Evolutionary conservation across 768 basidiomycete species (phyloP).

Genomic region (Lentinula lateritia): DNA sequence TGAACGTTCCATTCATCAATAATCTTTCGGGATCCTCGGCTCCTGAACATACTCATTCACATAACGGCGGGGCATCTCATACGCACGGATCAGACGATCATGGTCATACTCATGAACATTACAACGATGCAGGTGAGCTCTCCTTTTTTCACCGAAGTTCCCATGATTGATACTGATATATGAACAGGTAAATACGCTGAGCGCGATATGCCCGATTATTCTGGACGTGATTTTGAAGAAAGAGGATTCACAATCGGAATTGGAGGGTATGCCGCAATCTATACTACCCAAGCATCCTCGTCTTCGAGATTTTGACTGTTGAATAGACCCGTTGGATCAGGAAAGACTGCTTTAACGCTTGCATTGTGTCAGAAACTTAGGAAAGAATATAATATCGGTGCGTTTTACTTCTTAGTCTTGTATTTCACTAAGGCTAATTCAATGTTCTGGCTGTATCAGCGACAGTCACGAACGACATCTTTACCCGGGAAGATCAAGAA

Average conservation of each 20-base stretch:
- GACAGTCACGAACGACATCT: constrained; percentile 99
- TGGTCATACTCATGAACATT: constrained; percentile 91
- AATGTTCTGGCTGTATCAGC: constrained; percentile 38
- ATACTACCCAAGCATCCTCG: background rate
- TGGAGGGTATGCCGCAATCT: constrained; percentile 67
- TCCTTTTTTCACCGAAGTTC: background rate
- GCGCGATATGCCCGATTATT: constrained; percentile 88
- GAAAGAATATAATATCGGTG: constrained; percentile 87
- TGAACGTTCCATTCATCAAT: constrained; percentile 77
- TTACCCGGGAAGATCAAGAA: constrained; percentile 96
- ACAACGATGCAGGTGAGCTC: constrained; percentile 76
- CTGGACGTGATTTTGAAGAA: constrained; percentile 79
- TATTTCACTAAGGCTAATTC: background rate
- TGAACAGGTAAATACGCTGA: constrained; percentile 82
- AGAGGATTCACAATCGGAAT: constrained; percentile 97
- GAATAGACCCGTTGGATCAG: constrained; percentile 92
- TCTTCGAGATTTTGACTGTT: background rate
- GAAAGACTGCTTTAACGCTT: constrained; percentile 92
- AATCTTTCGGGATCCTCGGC: constrained; percentile 37
- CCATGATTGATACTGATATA: background rate
- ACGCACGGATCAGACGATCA: constrained; percentile 64
- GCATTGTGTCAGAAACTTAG: constrained; percentile 82
- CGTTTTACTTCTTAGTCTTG: constrained; percentile 14
- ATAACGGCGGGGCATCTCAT: constrained; percentile 47
- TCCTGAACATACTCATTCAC: constrained; percentile 28